These are phyloP conservation scores for Gaeumannomyces tritici DNA, from an alignment of 2,329 filamentous ascomycete species.

Conservation along the genomic window DNA sequence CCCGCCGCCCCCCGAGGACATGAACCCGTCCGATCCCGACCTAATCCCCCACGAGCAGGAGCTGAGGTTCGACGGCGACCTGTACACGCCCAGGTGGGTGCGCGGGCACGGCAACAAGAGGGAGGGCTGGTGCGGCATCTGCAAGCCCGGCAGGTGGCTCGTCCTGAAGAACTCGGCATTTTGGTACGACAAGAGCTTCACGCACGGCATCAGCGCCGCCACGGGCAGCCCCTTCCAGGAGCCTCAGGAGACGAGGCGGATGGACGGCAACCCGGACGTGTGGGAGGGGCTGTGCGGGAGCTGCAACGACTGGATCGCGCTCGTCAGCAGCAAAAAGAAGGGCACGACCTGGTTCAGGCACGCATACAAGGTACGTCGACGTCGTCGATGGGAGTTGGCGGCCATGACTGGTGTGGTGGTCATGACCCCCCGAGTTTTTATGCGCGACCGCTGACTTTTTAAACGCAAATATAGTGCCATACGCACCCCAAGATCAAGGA, in stretches of 20 bases:
- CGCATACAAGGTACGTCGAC: conserved; percentile 63
- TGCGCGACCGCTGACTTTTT: background rate
- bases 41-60: conserved; percentile 71
- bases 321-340: conserved; percentile 83
- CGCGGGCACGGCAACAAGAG: conserved; percentile 80
- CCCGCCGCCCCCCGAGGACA: conserved; percentile 67
- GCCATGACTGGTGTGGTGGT: too few species aligned
- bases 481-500: conserved; percentile 65
- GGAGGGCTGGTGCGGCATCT: conserved; percentile 84
- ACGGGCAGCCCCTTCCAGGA: conserved; percentile 72
- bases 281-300: conserved; percentile 73
- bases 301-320: conserved; percentile 71
- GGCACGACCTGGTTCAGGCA: conserved; percentile 89
- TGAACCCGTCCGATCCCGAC: conserved; percentile 69
- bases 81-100: conserved; percentile 79
- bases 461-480: conserved; percentile 46
- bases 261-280: conserved; percentile 72
- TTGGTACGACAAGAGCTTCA: conserved; percentile 90
- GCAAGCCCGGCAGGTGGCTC: conserved; percentile 77
- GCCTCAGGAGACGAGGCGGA: conserved; percentile 64
- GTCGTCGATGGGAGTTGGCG: too few species aligned
- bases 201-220: conserved; percentile 75
- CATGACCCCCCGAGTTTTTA: background rate
- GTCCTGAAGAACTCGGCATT: conserved; percentile 85
- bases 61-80: conserved; percentile 67